These are phyloP conservation scores for Naganishia friedmannii DNA, from an alignment of 768 basidiomycete genomes.

Conservation along the genomic window DNA sequence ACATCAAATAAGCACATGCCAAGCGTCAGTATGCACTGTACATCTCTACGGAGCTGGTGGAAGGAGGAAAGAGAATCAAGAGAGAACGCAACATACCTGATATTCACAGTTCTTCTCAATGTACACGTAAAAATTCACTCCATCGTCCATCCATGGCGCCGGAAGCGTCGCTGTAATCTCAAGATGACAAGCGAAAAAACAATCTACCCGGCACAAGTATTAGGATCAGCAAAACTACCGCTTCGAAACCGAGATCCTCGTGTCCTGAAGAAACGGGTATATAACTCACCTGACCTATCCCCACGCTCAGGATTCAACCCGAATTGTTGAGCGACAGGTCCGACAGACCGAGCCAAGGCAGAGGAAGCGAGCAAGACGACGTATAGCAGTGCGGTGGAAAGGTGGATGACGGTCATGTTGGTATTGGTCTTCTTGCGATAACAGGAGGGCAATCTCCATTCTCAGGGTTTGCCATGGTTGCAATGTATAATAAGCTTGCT, in stretches of 20 bases:
- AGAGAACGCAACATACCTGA: neutral
- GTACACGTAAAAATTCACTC: neutral
- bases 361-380: neutral
- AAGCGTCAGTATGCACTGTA: too few relatives aligned
- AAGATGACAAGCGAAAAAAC: conserved; percentile 23
- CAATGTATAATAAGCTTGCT: too few relatives aligned
- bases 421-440: too few relatives aligned
- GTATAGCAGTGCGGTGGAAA: neutral
- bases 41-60: too few relatives aligned
- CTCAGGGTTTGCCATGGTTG: too few relatives aligned
- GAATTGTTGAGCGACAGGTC: conserved; percentile 25
- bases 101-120: conserved; percentile 22
- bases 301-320: neutral
- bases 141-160: conserved; percentile 17
- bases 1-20: too few relatives aligned
- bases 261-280: neutral
- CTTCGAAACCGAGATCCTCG: neutral
- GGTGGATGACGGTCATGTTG: neutral
- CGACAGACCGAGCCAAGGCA: neutral
- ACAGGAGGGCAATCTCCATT: too few relatives aligned
- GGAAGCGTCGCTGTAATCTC: conserved; percentile 6
- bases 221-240: too few relatives aligned
- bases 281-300: conserved; percentile 20
- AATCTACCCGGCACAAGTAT: neutral
- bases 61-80: too few relatives aligned